phyloP scores from a whole-genome alignment of 805 yeast species.

The Wickerhamiella dianesei region DNA sequence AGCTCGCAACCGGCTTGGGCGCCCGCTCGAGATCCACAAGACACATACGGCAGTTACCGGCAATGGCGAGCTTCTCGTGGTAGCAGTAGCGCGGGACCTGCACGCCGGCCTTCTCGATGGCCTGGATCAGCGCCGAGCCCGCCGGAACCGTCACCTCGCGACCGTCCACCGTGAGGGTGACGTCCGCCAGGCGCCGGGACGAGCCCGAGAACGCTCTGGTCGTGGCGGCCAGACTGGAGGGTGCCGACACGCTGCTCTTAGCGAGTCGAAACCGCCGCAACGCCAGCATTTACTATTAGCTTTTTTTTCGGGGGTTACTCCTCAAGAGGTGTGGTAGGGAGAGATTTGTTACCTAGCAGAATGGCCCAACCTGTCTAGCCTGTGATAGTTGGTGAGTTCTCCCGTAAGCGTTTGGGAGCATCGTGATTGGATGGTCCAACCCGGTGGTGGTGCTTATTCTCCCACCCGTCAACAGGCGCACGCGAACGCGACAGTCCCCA shows the following conservation, averaged over 20 bases:
- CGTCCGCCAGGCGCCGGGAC: slow-evolving; percentile 35
- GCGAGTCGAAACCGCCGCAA: background rate
- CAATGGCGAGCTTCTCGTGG: slow-evolving; percentile 80
- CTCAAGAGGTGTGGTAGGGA: background rate
- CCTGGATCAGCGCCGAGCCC: slow-evolving; percentile 79
- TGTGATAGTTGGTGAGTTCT: background rate
- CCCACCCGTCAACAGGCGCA: background rate
- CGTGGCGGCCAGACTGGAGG: no score
- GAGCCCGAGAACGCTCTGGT: slow-evolving; percentile 28
- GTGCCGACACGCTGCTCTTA: background rate
- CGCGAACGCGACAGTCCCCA: no score
- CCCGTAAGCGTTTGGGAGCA: background rate
- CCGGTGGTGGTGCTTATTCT: background rate
- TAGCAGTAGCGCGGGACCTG: slow-evolving; percentile 80
- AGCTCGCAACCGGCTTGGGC: slow-evolving; percentile 79
- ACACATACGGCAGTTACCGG: slow-evolving; percentile 91
- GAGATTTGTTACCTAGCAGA: background rate
- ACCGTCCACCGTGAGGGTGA: slow-evolving; percentile 49
- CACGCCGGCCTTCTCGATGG: slow-evolving; percentile 84
- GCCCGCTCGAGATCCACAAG: slow-evolving; percentile 80
- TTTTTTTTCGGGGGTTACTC: background rate
- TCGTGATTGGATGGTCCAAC: background rate
- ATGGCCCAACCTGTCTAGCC: background rate
- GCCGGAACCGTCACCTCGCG: slow-evolving; percentile 65
- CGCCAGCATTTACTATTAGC: background rate